Percentiles rank a stretch among this genome's conserved stretches.
phyloP scores from a whole-genome alignment of 2,329 filamentous ascomycete genomes.

The Fusarium proliferatum region DNA sequence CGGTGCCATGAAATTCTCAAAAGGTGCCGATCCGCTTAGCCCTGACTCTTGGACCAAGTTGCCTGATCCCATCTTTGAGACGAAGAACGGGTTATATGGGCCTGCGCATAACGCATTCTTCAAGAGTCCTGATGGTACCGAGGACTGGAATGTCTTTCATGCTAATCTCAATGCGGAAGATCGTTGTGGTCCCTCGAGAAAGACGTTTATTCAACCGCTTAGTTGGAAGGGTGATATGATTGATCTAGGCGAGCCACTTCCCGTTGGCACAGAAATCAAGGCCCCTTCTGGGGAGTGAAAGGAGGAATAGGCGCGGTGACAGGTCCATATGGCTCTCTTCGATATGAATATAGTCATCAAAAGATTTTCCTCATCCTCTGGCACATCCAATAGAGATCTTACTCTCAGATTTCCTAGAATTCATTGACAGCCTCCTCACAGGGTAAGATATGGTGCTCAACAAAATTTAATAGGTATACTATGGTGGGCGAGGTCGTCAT shows the following conservation, averaged over 20 bases:
- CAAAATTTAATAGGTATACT: too few relatives aligned
- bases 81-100: not conserved
- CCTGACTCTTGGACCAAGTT: not conserved
- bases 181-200: not conserved
- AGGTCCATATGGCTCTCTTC: not conserved
- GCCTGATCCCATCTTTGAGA: not conserved
- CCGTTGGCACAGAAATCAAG: not conserved
- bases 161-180: not conserved
- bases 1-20: not conserved
- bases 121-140: not conserved
- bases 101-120: not conserved
- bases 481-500: too few relatives aligned
- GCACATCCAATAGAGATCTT: not conserved
- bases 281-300: not conserved
- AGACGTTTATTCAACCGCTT: not conserved
- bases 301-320: too few relatives aligned
- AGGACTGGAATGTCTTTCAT: not conserved
- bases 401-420: not conserved
- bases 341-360: rapidly evolving
- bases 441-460: too few relatives aligned
- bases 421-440: not conserved
- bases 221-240: not conserved
- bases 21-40: not conserved
- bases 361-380: not conserved
- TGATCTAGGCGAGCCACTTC: not conserved